phyloP scores from a whole-genome alignment of 495 filamentous ascomycete species.

The Hyaloscypha finlandica region DNA sequence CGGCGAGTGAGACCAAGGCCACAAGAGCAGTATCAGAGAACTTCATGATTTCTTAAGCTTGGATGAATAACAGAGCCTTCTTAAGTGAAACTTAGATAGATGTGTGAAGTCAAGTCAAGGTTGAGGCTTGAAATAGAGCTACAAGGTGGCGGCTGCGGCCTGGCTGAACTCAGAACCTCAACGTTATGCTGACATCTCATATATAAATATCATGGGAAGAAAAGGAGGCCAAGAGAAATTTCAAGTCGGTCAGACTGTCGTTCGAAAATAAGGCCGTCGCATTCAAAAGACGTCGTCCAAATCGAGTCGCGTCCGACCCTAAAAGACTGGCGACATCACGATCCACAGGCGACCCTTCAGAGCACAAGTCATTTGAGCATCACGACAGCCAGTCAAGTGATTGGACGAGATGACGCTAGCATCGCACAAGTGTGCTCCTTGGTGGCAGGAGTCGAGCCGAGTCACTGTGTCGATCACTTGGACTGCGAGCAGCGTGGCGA shows the following conservation, averaged over 20 bases:
- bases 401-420: not conserved
- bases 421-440: not conserved
- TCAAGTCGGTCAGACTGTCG: not conserved
- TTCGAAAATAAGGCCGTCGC: not conserved
- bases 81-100: not conserved
- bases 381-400: not conserved
- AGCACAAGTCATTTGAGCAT: not conserved
- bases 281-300: not conserved
- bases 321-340: not conserved
- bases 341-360: not conserved
- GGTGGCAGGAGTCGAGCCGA: not conserved
- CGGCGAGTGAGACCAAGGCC: slow-evolving; percentile 12
- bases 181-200: not conserved
- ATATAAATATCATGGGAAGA: not conserved
- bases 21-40: not conserved
- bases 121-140: not conserved
- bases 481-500: not conserved
- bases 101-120: not conserved
- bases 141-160: not conserved
- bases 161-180: not conserved
- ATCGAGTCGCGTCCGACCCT: not conserved
- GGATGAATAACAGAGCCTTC: not conserved
- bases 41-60: slow-evolving; percentile 17
- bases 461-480: not conserved
- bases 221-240: not conserved